These are phyloP conservation scores for Stylonectria norvegica DNA, from an alignment of 2,329 filamentous ascomycete species.

Conservation along the genomic window DNA sequence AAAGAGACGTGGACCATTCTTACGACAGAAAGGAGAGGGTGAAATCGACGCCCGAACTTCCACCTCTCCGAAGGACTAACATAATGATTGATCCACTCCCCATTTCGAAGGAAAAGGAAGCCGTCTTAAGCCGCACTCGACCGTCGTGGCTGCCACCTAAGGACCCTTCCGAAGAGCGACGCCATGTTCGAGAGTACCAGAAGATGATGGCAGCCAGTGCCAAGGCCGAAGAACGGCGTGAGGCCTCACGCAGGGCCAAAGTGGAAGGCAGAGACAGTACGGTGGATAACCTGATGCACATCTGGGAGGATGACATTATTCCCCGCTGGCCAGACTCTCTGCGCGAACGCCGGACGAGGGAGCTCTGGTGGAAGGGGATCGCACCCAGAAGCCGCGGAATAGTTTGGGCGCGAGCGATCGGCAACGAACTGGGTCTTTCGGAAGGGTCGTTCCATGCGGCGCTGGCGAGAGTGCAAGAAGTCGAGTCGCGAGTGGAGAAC, in stretches of 20 bases:
- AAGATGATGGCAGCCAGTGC: constrained; percentile 70
- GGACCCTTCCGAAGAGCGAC: constrained; percentile 84
- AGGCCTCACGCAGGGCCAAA: constrained; percentile 50
- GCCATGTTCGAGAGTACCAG: constrained; percentile 82
- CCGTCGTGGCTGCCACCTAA: constrained; percentile 85
- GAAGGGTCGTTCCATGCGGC: constrained; percentile 68
- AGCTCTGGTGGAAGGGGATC: constrained; percentile 80
- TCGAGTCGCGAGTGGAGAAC: constrained; percentile 54
- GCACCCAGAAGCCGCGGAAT: constrained; percentile 65
- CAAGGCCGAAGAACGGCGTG: constrained; percentile 58
- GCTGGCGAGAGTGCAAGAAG: constrained; percentile 60
- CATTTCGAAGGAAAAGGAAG: constrained; percentile 82
- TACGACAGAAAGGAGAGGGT: constrained; percentile 51
- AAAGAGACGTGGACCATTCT: constrained; percentile 30
- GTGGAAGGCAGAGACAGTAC: constrained; percentile 53
- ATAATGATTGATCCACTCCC: constrained; percentile 83
- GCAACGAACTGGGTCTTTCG: constrained; percentile 68
- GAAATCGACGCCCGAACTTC: constrained; percentile 65
- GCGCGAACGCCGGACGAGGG: constrained; percentile 63
- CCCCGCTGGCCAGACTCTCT: constrained; percentile 74
- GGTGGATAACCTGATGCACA: constrained; percentile 52
- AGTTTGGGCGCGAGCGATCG: constrained; percentile 69
- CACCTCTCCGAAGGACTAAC: constrained; percentile 67
- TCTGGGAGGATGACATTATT: constrained; percentile 75
- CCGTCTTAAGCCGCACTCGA: constrained; percentile 73